These are phyloP conservation scores for Fusarium sp. DNA, from an alignment of 2,329 filamentous ascomycete genomes.

Conservation along the genomic window DNA sequence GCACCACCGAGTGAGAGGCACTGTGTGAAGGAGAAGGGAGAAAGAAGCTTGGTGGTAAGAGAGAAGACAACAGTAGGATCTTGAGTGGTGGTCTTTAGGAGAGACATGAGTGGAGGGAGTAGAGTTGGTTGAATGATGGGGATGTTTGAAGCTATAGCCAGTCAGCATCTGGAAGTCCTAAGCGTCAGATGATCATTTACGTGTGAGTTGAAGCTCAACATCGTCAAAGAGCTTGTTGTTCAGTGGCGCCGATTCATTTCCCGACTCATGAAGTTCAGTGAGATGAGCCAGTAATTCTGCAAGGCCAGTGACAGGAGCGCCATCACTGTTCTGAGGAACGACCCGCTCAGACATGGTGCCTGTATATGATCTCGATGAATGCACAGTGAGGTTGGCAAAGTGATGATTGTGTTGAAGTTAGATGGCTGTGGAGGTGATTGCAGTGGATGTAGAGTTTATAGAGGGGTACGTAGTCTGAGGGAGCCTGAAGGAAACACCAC, in stretches of 20 bases:
- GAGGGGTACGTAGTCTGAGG: slow-evolving; percentile 21
- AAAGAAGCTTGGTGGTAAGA: slow-evolving; percentile 67
- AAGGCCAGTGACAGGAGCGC: slow-evolving; percentile 61
- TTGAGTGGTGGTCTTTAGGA: slow-evolving; percentile 64
- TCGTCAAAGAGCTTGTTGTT: slow-evolving; percentile 68
- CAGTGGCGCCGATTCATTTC: slow-evolving; percentile 57
- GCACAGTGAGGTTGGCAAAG: neutral
- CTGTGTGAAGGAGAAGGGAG: slow-evolving; percentile 64
- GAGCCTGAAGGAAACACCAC: slow-evolving; percentile 16
- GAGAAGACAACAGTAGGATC: slow-evolving; percentile 65
- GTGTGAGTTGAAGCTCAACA: slow-evolving; percentile 69
- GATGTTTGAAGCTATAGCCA: slow-evolving; percentile 62
- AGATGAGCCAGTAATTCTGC: slow-evolving; percentile 68
- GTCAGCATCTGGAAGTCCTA: neutral
- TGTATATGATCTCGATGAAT: neutral
- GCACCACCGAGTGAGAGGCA: slow-evolving; percentile 65
- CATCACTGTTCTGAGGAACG: slow-evolving; percentile 52
- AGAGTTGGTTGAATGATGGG: slow-evolving; percentile 64
- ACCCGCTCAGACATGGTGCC: slow-evolving; percentile 47
- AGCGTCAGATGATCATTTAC: slow-evolving; percentile 46
- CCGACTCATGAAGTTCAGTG: slow-evolving; percentile 56
- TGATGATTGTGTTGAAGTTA: neutral
- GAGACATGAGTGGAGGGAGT: slow-evolving; percentile 65
- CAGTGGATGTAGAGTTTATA: slow-evolving; percentile 22
- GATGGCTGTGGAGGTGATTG: neutral